Conservation (phyloP, 345 rosid species). For the Pseudoturritis turrita region DNA sequence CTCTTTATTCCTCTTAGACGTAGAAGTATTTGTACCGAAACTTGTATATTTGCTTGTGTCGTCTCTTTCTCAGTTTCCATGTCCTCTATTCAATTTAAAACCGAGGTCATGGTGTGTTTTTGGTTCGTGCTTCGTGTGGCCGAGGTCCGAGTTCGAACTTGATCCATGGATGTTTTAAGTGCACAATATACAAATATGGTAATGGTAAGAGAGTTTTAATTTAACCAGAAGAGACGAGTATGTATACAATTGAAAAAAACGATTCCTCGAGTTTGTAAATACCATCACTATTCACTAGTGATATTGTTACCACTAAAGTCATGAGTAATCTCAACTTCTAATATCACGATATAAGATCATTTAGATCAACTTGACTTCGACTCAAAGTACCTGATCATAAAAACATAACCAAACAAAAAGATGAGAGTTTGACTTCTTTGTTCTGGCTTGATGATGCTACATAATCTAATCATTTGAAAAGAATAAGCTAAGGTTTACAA, state of each 20-base stretch:
- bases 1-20: not conserved
- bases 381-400: constrained; percentile 11
- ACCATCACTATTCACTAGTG: too few species aligned
- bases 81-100: not conserved
- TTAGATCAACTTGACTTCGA: not conserved
- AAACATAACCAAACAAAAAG: not conserved
- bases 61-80: not conserved
- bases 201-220: too few species aligned
- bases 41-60: not conserved
- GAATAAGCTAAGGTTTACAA: not conserved
- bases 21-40: not conserved
- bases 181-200: too few species aligned
- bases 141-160: too few species aligned
- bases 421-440: not conserved
- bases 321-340: not conserved
- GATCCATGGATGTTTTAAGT: too few species aligned
- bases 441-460: not conserved
- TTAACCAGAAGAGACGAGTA: too few species aligned
- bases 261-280: too few species aligned
- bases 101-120: not conserved
- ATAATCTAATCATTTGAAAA: not conserved
- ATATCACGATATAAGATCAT: constrained; percentile 10
- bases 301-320: not conserved
- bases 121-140: not conserved
- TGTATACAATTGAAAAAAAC: too few species aligned